Conservation (phyloP, 2,329 filamentous ascomycete species). For the Apiospora kogelbergensis region DNA sequence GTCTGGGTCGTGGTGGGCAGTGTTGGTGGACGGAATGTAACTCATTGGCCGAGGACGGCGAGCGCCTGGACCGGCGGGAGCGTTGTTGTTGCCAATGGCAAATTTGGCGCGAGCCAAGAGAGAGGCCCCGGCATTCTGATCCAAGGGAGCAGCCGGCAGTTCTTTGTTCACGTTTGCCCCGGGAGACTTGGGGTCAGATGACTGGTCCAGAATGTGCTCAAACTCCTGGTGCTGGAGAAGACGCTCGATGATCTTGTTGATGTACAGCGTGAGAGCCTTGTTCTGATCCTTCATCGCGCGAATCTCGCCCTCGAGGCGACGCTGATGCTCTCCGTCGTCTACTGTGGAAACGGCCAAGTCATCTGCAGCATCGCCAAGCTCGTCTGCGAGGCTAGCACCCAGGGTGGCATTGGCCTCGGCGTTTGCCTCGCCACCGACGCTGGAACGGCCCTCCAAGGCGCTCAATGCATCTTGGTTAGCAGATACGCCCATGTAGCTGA, state of each 20-base stretch:
- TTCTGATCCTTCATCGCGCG: slow-evolving; percentile 87
- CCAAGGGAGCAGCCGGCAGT: slow-evolving; percentile 69
- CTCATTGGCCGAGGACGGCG: slow-evolving; percentile 56
- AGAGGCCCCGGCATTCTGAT: slow-evolving; percentile 49
- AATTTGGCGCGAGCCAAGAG: slow-evolving; percentile 63
- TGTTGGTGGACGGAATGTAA: slow-evolving; percentile 46
- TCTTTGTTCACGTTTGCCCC: slow-evolving; percentile 72
- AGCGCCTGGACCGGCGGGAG: slow-evolving; percentile 23
- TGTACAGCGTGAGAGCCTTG: slow-evolving; percentile 95
- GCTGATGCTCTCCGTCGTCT: slow-evolving; percentile 60
- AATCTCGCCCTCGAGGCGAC: slow-evolving; percentile 75
- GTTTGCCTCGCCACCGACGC: slow-evolving; percentile 23
- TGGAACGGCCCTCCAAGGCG: slow-evolving; percentile 58
- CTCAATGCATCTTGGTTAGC: slow-evolving; percentile 65
- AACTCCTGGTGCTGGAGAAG: slow-evolving; percentile 93
- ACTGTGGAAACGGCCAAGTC: slow-evolving; percentile 60
- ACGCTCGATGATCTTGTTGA: slow-evolving; percentile 98
- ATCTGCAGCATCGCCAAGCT: slow-evolving; percentile 69
- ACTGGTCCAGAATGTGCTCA: slow-evolving; percentile 87
- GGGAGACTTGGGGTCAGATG: slow-evolving; percentile 59
- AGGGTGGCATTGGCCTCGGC: slow-evolving; percentile 26
- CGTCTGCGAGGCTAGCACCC: slow-evolving; percentile 74
- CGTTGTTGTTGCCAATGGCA: slow-evolving; percentile 5
- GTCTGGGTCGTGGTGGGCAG: slow-evolving; percentile 62
- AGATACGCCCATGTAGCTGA: slow-evolving; percentile 63